phyloP scores from a whole-genome alignment of 495 filamentous ascomycete species.

The Neurospora sp. region DNA sequence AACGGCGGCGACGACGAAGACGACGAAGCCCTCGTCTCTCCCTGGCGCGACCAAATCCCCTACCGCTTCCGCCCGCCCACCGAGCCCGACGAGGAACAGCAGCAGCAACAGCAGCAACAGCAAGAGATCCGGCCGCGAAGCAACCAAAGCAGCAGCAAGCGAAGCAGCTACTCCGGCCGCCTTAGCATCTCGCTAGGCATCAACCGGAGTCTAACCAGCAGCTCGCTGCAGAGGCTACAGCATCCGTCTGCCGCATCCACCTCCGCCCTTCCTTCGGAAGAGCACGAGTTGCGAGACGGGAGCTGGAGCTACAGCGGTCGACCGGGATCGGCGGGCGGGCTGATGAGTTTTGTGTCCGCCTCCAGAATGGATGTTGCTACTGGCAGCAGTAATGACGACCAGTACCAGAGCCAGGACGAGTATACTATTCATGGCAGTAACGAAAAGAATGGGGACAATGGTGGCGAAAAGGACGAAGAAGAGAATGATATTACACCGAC shows the following conservation, averaged over 20 bases:
- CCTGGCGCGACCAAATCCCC: neutral
- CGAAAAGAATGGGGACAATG: neutral
- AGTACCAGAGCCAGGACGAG: neutral
- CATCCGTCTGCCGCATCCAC: neutral
- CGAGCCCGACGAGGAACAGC: neutral
- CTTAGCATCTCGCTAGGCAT: neutral
- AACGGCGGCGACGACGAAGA: constrained; percentile 13
- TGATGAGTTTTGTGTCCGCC: neutral
- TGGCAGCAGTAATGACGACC: neutral
- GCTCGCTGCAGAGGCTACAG: neutral
- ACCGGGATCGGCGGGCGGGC: neutral
- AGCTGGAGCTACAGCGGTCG: neutral
- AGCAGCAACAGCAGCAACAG: neutral
- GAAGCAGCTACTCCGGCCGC: neutral
- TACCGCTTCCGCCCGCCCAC: constrained; percentile 1
- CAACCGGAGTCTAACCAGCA: neutral
- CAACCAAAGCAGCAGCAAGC: neutral
- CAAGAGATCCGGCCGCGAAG: neutral
- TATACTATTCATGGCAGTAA: neutral
- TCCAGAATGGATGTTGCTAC: neutral
- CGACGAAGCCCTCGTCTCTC: constrained; percentile 15
- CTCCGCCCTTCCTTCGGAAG: neutral
- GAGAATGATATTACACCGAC: neutral
- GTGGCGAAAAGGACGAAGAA: neutral
- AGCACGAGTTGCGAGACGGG: neutral